phyloP scores from a whole-genome alignment of 2,329 filamentous ascomycete species.

The Hirsutella rhossiliensis region DNA sequence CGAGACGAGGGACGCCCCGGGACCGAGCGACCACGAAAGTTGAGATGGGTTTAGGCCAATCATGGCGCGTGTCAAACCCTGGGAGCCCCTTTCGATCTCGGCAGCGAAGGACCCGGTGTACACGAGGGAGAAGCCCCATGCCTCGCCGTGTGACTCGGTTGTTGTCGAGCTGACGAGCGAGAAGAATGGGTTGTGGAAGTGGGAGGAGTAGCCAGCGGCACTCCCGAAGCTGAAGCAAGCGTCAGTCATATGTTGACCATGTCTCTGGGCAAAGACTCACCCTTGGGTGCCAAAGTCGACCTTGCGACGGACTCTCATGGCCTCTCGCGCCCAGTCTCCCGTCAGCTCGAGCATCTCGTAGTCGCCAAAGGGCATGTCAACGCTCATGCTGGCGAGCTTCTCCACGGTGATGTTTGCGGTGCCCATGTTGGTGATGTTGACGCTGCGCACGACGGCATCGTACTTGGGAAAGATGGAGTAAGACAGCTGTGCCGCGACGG shows the following conservation, averaged over 20 bases:
- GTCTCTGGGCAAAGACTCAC: constrained; percentile 17
- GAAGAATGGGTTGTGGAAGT: constrained; percentile 54
- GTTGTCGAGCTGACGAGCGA: constrained; percentile 41
- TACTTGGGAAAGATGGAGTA: constrained; percentile 53
- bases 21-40: constrained; percentile 42
- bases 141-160: constrained; percentile 48
- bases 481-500: constrained; percentile 43
- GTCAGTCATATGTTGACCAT: neutral
- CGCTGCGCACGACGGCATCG: constrained; percentile 49
- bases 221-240: constrained; percentile 40
- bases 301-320: constrained; percentile 38
- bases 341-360: constrained; percentile 49
- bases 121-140: constrained; percentile 52
- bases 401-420: constrained; percentile 38
- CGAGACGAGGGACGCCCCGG: constrained; percentile 44
- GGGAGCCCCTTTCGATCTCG: constrained; percentile 49
- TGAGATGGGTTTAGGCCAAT: constrained; percentile 50
- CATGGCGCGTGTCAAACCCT: constrained; percentile 47
- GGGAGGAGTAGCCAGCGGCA: constrained; percentile 48
- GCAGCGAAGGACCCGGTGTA: constrained; percentile 52
- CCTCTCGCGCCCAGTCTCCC: constrained; percentile 52
- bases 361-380: constrained; percentile 48
- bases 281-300: constrained; percentile 44
- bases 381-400: constrained; percentile 46
- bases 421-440: constrained; percentile 48